Evolutionary conservation across 129 eudicot species (phyloP).

Genomic region (Flaveria ramosissima): DNA sequence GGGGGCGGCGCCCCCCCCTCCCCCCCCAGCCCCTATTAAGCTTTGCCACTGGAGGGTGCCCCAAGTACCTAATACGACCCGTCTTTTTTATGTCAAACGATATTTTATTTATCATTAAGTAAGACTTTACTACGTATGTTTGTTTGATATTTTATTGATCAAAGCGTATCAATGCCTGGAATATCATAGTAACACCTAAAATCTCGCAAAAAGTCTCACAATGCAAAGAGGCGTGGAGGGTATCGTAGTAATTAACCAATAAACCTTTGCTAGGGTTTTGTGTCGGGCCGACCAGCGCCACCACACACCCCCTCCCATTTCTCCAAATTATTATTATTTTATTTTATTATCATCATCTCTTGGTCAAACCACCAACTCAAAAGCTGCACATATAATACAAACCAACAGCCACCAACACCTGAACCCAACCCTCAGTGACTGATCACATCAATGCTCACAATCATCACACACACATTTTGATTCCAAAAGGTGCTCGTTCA

Average conservation of each 20-base stretch:
- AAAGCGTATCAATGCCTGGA: no score
- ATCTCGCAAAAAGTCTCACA: no score
- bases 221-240: constrained; percentile 14
- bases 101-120: no score
- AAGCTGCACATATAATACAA: constrained; percentile 39
- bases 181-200: no score
- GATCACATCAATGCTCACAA: neutral
- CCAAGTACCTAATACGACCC: no score
- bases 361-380: constrained; percentile 31
- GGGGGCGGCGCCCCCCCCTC: no score
- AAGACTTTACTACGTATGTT: no score
- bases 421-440: neutral
- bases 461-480: constrained; percentile 15
- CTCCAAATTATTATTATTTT: constrained; percentile 24
- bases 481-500: neutral
- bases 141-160: no score
- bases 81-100: no score
- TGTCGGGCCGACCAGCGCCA: constrained; percentile 47
- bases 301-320: constrained; percentile 30
- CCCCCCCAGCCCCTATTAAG: no score
- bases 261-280: constrained; percentile 49
- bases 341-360: neutral
- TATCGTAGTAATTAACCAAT: constrained; percentile 27
- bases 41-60: no score
- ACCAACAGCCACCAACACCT: constrained; percentile 22